Evolutionary conservation across 768 basidiomycete species (phyloP).

Genomic region (Trametes villosa): DNA sequence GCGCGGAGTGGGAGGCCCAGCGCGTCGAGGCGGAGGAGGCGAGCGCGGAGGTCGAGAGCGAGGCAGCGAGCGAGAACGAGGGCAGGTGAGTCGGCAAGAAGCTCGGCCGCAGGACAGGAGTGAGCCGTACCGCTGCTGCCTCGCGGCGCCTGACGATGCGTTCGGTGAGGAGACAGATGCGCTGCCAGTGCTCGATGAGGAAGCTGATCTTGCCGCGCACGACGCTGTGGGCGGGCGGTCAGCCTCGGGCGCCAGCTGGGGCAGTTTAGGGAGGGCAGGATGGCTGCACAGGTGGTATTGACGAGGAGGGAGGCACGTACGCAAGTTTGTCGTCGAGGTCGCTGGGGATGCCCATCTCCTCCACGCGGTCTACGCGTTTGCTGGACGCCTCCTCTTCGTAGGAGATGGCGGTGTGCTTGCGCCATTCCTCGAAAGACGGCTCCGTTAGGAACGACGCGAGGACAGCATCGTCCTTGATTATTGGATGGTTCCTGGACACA

Average conservation of each 20-base stretch:
- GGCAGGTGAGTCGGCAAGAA: conserved; percentile 73
- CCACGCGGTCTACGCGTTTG: conserved; percentile 76
- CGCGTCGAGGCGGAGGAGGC: conserved; percentile 25
- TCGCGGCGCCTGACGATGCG: conserved; percentile 88
- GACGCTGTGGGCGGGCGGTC: conserved; percentile 47
- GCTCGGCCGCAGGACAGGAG: conserved; percentile 58
- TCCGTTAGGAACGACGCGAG: conserved; percentile 83
- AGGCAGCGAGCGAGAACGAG: conserved; percentile 45
- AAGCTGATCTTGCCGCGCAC: conserved; percentile 76
- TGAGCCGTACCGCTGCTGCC: conserved; percentile 85
- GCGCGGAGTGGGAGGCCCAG: conserved; percentile 14
- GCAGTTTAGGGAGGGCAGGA: too few relatives aligned
- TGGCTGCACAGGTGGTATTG: too few relatives aligned
- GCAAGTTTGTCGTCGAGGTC: conserved; percentile 90
- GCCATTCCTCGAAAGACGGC: conserved; percentile 84
- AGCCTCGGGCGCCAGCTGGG: too few relatives aligned
- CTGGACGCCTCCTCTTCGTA: conserved; percentile 87
- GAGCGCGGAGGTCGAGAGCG: conserved; percentile 44
- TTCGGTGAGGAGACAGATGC: conserved; percentile 85
- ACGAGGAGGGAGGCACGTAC: conserved; percentile 47
- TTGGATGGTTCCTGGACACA: conserved; percentile 77
- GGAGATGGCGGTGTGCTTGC: conserved; percentile 74
- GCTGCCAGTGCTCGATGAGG: conserved; percentile 91
- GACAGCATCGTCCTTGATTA: conserved; percentile 86
- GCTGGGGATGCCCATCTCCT: conserved; percentile 92